Evolutionary conservation across 148 eudicot species (phyloP), one percentile per base, ranked within the genome.

Genomic region (Fagopyrum homotropicum): DNA sequence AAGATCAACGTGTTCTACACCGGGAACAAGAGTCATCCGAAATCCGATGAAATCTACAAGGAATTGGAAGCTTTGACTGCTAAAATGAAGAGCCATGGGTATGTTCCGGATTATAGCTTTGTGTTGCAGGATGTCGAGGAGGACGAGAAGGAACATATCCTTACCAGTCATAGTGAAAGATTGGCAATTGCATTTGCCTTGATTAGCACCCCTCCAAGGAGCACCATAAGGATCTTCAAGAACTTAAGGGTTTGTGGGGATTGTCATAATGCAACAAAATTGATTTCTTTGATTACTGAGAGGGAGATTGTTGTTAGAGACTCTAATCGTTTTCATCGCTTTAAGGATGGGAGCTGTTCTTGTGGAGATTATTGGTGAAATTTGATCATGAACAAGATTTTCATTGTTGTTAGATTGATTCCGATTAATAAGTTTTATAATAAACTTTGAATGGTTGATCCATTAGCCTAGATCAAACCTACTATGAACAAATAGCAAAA

Each of bases 91-190:
- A 81, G 77, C 59, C 79, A 85, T 75, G 96, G 96, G 49, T 91
- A 87, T 83, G 76, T 73, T 77, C 93, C 96, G 14, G 93, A 91
- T 68, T 80, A 60, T 51, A 82, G 85, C 64, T 91, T 83, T 43
- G 93, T 91, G 72, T 74, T 91, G 70, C 96, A 91, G 80, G 93
- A 91, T 79, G 96, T 91, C 11, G 93, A 91, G 81, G 93, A 89
- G 40, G 96, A 91, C 46, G 93, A 91, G 81, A 89, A 91, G 79
- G 90, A 87, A 76, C 78, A 83, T 77, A 88, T 90, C 52, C 92
- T 90, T 49, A 82, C 82, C 6, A 81, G 85, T 79, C 96, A 90
- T 61, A 90, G 84, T 72, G 92, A 90, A 77, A 85, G 92, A 79
- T 82, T 90, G 84, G 96, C 96, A 45, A 88, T 90, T 80, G 86